Percentiles rank a stretch among this genome's conserved stretches.
phyloP scores from a whole-genome alignment of 2,329 filamentous ascomycete species.

The Sphaceloma murrayae region DNA sequence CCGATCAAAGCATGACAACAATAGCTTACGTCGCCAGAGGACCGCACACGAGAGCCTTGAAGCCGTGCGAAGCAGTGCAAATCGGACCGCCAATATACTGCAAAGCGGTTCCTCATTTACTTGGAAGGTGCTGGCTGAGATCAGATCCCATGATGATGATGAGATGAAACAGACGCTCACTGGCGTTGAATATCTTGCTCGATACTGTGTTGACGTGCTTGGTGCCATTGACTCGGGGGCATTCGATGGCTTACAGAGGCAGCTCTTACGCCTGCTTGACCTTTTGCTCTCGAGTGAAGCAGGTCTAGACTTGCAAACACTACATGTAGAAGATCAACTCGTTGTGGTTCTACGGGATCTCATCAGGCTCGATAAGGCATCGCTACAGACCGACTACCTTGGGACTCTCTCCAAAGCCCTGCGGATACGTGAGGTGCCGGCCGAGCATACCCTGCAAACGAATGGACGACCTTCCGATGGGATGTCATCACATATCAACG shows the following conservation, averaged over 20 bases:
- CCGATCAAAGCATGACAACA: slow-evolving; percentile 1
- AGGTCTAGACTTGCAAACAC: slow-evolving; percentile 18
- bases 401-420: slow-evolving; percentile 17
- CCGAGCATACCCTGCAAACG: too few species aligned
- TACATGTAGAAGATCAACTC: slow-evolving; percentile 24
- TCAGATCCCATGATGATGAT: slow-evolving; percentile 1
- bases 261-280: slow-evolving; percentile 21
- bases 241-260: slow-evolving; percentile 19
- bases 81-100: slow-evolving; percentile 63
- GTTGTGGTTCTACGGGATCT: slow-evolving; percentile 22
- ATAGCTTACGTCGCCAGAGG: slow-evolving; percentile 13
- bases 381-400: slow-evolving; percentile 22
- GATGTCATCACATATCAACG: too few species aligned
- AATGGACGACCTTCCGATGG: too few species aligned
- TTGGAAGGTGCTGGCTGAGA: slow-evolving; percentile 40
- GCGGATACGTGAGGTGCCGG: background rate
- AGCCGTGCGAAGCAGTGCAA: slow-evolving; percentile 68
- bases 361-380: slow-evolving; percentile 20
- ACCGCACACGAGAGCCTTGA: slow-evolving; percentile 29
- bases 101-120: slow-evolving; percentile 57
- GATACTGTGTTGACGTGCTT: slow-evolving; percentile 21
- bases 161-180: background rate
- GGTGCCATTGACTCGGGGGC: slow-evolving; percentile 1
- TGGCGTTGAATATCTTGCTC: slow-evolving; percentile 22
- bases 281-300: slow-evolving; percentile 21